A percentile compares a stretch with the other conserved stretches of the same genome.
Conservation (phyloP, 495 filamentous ascomycete species). For the Aspergillus haitiensis region DNA sequence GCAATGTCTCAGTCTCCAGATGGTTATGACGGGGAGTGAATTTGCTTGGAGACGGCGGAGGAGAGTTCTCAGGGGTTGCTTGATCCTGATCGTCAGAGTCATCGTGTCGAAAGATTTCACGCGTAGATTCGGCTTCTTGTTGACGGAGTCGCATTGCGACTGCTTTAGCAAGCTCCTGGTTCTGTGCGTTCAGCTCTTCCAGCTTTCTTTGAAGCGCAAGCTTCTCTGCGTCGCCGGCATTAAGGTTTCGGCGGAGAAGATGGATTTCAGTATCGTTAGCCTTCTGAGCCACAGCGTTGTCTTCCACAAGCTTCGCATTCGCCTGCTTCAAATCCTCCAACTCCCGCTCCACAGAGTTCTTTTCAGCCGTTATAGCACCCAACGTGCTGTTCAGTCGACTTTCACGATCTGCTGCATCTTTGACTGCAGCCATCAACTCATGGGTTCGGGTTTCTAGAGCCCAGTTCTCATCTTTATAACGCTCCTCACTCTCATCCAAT, state of each 20-base stretch:
- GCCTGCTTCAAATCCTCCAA: constrained; percentile 81
- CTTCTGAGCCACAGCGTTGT: constrained; percentile 71
- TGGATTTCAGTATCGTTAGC: constrained; percentile 86
- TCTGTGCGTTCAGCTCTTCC: constrained; percentile 81
- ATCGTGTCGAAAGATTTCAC: constrained; percentile 59
- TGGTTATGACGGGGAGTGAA: constrained; percentile 84
- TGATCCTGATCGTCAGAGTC: constrained; percentile 65
- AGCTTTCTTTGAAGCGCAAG: constrained; percentile 73
- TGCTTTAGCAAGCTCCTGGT: constrained; percentile 82
- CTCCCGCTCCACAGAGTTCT: constrained; percentile 72
- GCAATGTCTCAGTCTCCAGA: constrained; percentile 90
- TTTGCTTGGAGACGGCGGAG: constrained; percentile 86
- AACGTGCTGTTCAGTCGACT: constrained; percentile 73
- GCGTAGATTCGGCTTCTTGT: constrained; percentile 59
- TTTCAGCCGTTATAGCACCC: constrained; percentile 68
- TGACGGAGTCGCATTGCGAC: constrained; percentile 69
- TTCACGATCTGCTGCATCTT: constrained; percentile 75
- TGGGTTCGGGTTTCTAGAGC: constrained; percentile 86
- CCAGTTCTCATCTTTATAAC: constrained; percentile 98
- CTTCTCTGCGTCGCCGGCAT: constrained; percentile 72
- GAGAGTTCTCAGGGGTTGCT: constrained; percentile 83
- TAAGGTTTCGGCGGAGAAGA: constrained; percentile 70
- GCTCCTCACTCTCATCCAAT: constrained; percentile 89
- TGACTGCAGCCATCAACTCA: constrained; percentile 67
- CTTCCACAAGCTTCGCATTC: constrained; percentile 76